These are phyloP conservation scores for Amanita inopinata DNA, from an alignment of 768 basidiomycete species.

Conservation along the genomic window DNA sequence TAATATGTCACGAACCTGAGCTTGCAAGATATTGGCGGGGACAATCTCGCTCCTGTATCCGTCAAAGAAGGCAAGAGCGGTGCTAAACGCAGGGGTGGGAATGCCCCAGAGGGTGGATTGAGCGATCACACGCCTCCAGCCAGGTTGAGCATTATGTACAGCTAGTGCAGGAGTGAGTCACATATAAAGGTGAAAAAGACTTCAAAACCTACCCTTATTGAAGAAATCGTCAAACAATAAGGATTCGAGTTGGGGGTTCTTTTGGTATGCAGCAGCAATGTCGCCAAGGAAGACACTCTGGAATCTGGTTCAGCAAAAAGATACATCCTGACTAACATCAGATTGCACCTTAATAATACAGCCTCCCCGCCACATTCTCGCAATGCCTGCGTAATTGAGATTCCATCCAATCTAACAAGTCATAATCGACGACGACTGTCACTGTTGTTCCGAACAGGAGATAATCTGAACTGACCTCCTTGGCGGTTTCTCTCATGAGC, in stretches of 20 bases:
- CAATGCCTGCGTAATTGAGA: constrained; percentile 96
- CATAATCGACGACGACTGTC: background rate
- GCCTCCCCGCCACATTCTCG: constrained; percentile 98
- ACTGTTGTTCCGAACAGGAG: background rate
- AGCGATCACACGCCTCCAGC: constrained; percentile 95
- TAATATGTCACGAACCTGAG: constrained; percentile 44
- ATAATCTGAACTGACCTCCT: constrained; percentile 53
- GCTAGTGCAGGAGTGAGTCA: constrained; percentile 31
- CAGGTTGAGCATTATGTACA: constrained; percentile 89
- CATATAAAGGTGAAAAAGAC: constrained; percentile 4
- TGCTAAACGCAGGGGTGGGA: constrained; percentile 95
- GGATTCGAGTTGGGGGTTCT: constrained; percentile 78
- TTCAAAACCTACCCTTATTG: constrained; percentile 59
- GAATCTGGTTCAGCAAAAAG: constrained; percentile 1
- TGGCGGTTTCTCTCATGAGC: constrained; percentile 97
- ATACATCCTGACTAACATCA: background rate
- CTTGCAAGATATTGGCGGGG: constrained; percentile 92
- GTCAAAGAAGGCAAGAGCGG: constrained; percentile 97
- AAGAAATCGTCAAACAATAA: constrained; percentile 97
- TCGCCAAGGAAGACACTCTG: constrained; percentile 90
- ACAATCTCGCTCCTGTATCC: constrained; percentile 94
- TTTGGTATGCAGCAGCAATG: constrained; percentile 84
- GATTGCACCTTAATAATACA: constrained; percentile 88
- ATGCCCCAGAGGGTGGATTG: constrained; percentile 98
- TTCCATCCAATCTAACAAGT: constrained; percentile 64